These are phyloP conservation scores for Pseudogymnoascus sp. DNA, from an alignment of 2,329 filamentous ascomycete genomes.

Conservation along the genomic window DNA sequence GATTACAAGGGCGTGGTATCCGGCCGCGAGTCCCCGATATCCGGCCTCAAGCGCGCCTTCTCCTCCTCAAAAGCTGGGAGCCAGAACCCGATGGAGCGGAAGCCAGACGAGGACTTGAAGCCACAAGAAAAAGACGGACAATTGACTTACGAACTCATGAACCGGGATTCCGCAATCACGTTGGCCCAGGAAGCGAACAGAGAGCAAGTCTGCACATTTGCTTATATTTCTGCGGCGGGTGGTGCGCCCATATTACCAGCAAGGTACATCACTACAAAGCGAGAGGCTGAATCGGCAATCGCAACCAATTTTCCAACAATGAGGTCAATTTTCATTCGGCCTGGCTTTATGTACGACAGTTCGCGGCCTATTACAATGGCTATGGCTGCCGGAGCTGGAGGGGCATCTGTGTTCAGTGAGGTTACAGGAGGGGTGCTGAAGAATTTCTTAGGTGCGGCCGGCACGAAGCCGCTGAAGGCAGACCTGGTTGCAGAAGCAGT, in stretches of 20 bases:
- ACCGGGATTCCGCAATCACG: slow-evolving; percentile 77
- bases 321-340: slow-evolving; percentile 72
- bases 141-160: slow-evolving; percentile 95
- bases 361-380: slow-evolving; percentile 75
- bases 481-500: slow-evolving; percentile 83
- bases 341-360: slow-evolving; percentile 82
- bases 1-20: slow-evolving; percentile 92
- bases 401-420: slow-evolving; percentile 68
- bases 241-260: slow-evolving; percentile 76
- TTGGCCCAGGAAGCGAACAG: slow-evolving; percentile 67
- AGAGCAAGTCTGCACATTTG: slow-evolving; percentile 60
- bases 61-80: slow-evolving; percentile 54
- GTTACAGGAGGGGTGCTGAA: slow-evolving; percentile 68
- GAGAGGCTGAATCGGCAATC: slow-evolving; percentile 77
- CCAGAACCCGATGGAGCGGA: slow-evolving; percentile 60
- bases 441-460: slow-evolving; percentile 70
- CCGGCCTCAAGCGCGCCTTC: slow-evolving; percentile 72
- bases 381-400: slow-evolving; percentile 67
- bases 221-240: slow-evolving; percentile 80
- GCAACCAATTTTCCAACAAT: slow-evolving; percentile 62
- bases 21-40: slow-evolving; percentile 72
- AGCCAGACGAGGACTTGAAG: slow-evolving; percentile 50
- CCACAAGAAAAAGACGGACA: slow-evolving; percentile 61
- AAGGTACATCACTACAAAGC: slow-evolving; percentile 84
- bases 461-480: slow-evolving; percentile 76